Evolutionary conservation across 176 grass and related monocot genomes (phyloP).

Genomic region (Bromus sterilis): DNA sequence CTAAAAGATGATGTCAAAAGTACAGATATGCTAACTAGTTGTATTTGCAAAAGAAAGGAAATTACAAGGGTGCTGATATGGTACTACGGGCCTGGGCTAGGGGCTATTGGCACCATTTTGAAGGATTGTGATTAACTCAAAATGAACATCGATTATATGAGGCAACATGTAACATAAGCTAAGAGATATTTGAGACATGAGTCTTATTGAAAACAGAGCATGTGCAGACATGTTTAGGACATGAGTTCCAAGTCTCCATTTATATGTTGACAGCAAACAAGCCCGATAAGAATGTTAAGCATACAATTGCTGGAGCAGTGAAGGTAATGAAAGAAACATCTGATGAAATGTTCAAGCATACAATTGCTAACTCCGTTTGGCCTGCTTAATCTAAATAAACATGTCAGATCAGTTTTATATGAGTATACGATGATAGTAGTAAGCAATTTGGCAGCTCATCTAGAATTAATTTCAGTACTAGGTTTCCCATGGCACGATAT

Average conservation of each 20-base stretch:
- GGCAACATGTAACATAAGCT: not conserved
- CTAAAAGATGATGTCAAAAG: not conserved
- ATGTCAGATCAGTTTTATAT: not conserved
- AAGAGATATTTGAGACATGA: no score
- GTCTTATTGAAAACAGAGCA: not conserved
- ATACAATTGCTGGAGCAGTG: not conserved
- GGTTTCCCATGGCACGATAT: not conserved
- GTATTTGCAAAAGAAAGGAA: constrained; percentile 9
- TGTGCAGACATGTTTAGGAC: not conserved
- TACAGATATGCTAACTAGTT: not conserved
- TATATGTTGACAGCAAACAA: not conserved
- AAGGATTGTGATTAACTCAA: not conserved
- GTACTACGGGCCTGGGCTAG: not conserved
- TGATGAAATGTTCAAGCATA: not conserved
- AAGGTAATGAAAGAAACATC: not conserved
- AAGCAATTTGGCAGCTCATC: not conserved
- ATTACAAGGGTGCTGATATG: not conserved
- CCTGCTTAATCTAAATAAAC: not conserved
- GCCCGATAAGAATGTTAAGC: not conserved
- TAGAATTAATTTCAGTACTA: not conserved
- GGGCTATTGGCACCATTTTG: not conserved
- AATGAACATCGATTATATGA: not conserved
- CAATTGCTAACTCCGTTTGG: no score
- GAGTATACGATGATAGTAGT: not conserved
- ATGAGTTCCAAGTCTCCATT: not conserved